Percentiles rank a stretch among this genome's conserved stretches.
These are phyloP conservation scores for Lasiosphaeria miniovina DNA, from an alignment of 495 filamentous ascomycete genomes.

Conservation along the genomic window DNA sequence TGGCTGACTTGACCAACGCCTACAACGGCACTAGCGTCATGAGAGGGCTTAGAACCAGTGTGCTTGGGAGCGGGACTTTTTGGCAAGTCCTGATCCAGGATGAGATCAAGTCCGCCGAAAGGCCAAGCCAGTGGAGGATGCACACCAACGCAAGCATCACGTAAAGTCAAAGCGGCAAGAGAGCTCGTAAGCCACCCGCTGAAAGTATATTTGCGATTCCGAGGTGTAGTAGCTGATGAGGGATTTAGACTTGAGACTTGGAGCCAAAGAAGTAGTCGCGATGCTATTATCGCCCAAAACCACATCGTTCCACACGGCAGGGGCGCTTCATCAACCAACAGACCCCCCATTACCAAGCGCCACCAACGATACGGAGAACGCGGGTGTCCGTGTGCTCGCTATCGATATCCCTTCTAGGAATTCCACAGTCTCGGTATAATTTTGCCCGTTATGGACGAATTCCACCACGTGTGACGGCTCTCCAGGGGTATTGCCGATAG, in stretches of 20 bases:
- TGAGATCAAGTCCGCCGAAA: background rate
- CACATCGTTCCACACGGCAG: background rate
- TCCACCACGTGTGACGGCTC: background rate
- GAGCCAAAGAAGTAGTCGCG: background rate
- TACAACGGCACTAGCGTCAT: background rate
- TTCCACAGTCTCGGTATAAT: background rate
- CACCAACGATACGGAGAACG: background rate
- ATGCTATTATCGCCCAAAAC: background rate
- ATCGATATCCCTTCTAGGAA: background rate
- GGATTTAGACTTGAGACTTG: background rate
- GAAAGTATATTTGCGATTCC: background rate
- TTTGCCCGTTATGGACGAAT: background rate
- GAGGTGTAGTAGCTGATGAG: background rate
- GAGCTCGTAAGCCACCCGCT: slow-evolving; percentile 3
- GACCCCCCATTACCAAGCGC: background rate
- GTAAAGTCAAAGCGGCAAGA: slow-evolving; percentile 6
- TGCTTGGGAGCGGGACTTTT: background rate
- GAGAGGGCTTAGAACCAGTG: background rate
- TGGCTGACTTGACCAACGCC: background rate
- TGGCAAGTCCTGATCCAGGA: slow-evolving; percentile 3
- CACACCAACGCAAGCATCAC: slow-evolving; percentile 7
- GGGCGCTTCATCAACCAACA: background rate
- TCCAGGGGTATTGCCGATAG: background rate
- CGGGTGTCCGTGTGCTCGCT: background rate
- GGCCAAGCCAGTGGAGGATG: slow-evolving; percentile 10